These are phyloP conservation scores for Parachlorella kessleri DNA, from an alignment of 139 green algal species.

Conservation along the genomic window DNA sequence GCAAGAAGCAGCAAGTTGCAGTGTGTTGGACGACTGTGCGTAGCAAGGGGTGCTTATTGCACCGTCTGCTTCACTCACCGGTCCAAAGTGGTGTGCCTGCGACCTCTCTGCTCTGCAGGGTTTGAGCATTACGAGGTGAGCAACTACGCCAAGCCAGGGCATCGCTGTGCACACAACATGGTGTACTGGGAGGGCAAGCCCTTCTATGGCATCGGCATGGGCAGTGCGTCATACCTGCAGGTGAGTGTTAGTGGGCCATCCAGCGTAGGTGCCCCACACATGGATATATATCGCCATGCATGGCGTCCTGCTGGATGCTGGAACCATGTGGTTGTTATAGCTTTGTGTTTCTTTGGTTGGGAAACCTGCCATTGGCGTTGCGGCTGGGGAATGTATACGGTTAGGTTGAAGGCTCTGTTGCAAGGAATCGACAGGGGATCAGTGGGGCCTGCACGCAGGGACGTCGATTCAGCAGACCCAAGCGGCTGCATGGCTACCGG, in stretches of 20 bases:
- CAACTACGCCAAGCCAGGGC: conserved; percentile 85
- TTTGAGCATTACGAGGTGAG: conserved; percentile 97
- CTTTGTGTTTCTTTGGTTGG: background rate
- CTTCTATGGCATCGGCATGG: conserved; percentile 92
- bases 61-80: too few species aligned
- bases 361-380: background rate
- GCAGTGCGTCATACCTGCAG: conserved; percentile 80
- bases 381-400: background rate
- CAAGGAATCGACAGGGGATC: too few species aligned
- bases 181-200: conserved; percentile 83
- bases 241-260: background rate
- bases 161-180: conserved; percentile 88
- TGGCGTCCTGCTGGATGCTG: background rate
- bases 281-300: too few species aligned
- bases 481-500: conserved; percentile 70
- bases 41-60: too few species aligned
- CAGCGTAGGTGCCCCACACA: too few species aligned
- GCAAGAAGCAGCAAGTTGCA: too few species aligned
- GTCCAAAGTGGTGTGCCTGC: too few species aligned
- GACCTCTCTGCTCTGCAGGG: conserved; percentile 22
- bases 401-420: too few species aligned
- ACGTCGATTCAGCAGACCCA: conserved; percentile 74
- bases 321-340: background rate
- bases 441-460: too few species aligned
- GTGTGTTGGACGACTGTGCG: too few species aligned